A percentile compares a stretch with the other conserved stretches of the same genome.
Evolutionary conservation across 2,329 filamentous ascomycete species (phyloP).

Genomic region (Saccharata proteae): DNA sequence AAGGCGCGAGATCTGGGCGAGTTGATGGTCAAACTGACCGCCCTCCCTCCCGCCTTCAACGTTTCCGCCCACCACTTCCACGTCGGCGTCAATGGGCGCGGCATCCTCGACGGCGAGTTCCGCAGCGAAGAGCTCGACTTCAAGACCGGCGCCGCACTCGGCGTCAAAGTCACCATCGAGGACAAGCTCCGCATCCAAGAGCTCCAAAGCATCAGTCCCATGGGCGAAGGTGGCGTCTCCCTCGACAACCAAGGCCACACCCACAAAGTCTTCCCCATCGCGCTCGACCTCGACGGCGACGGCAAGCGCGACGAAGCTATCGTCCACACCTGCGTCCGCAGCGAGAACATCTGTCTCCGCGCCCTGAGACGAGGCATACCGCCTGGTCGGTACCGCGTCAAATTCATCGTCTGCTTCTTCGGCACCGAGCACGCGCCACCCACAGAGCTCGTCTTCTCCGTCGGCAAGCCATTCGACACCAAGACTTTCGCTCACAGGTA

Average conservation of each 20-base stretch:
- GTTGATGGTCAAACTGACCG: constrained; percentile 24
- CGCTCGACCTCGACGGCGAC: constrained; percentile 23
- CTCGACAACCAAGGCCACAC: constrained; percentile 16
- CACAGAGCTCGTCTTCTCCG: constrained; percentile 22
- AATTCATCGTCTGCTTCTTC: constrained; percentile 22
- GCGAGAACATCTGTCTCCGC: constrained; percentile 23
- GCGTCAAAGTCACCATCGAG: constrained; percentile 13
- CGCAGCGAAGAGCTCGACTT: constrained; percentile 23
- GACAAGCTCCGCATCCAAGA: constrained; percentile 15
- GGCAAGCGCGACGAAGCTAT: constrained; percentile 22
- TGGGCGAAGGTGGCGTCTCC: constrained; percentile 20
- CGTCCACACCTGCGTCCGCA: constrained; percentile 21
- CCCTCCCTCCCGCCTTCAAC: constrained; percentile 23
- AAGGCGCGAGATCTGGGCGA: constrained; percentile 20
- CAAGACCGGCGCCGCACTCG: constrained; percentile 23
- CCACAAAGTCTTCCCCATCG: constrained; percentile 22
- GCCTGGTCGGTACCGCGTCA: constrained; percentile 23
- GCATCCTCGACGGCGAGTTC: constrained; percentile 20
- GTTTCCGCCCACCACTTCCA: constrained; percentile 20
- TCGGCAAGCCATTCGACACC: constrained; percentile 24
- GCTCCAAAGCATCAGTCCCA: constrained; percentile 17
- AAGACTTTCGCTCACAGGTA: constrained; percentile 19
- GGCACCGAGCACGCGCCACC: constrained; percentile 13
- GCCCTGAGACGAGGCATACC: constrained; percentile 25
- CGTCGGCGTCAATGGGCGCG: constrained; percentile 20